phyloP scores from a whole-genome alignment of 768 basidiomycete species.

The Amyloporia xantha region DNA sequence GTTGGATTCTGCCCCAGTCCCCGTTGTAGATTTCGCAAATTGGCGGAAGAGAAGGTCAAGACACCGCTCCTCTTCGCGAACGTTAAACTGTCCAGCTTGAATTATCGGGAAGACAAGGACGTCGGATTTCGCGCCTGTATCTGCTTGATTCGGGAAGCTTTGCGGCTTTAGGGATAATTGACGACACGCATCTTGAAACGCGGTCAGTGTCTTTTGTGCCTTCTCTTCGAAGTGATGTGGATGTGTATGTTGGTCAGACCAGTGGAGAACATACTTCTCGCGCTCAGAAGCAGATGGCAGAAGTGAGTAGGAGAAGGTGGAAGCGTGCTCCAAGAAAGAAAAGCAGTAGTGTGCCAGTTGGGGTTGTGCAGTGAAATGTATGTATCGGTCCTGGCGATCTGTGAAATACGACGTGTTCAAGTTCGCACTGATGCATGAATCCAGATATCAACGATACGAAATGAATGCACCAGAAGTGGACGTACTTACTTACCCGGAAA shows the following conservation, averaged over 20 bases:
- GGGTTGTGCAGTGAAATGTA: conserved; percentile 60
- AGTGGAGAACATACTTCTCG: conserved; percentile 48
- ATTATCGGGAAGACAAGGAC: conserved; percentile 75
- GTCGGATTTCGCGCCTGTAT: conserved; percentile 12
- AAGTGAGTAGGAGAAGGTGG: conserved; percentile 66
- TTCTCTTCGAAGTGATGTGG: conserved; percentile 64
- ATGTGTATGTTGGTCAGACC: conserved; percentile 59
- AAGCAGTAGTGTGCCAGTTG: conserved; percentile 76
- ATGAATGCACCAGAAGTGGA: conserved; percentile 6
- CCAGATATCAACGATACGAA: neutral
- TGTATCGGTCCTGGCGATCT: conserved; percentile 90
- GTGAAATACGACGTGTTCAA: conserved; percentile 91
- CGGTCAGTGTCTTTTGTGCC: conserved; percentile 47
- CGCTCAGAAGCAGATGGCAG: conserved; percentile 21
- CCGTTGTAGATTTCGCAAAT: conserved; percentile 23
- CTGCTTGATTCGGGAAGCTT: neutral
- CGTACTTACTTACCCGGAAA: conserved; percentile 71
- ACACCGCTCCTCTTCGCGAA: conserved; percentile 77
- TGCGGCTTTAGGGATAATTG: neutral
- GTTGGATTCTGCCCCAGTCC: neutral
- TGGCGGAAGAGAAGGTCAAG: conserved; percentile 53
- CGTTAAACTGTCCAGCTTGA: conserved; percentile 82
- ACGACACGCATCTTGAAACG: conserved; percentile 48
- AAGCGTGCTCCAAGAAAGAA: conserved; percentile 63
- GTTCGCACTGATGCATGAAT: conserved; percentile 62